phyloP scores from a whole-genome alignment of 1,284 basidiomycete species.

The Earliella scabrosa region DNA sequence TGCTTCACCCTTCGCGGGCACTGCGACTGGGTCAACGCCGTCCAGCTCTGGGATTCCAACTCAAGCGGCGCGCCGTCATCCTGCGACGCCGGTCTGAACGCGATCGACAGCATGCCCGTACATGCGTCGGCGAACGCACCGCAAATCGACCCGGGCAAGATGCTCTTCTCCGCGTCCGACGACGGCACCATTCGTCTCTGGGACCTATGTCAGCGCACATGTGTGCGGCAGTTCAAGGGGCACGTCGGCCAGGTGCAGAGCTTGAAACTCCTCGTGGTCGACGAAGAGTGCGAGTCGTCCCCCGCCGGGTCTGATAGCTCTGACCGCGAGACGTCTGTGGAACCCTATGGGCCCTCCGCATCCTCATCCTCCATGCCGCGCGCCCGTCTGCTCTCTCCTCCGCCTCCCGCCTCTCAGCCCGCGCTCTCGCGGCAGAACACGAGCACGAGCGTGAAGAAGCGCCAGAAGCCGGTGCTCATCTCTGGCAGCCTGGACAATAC shows the following conservation, averaged over 20 bases:
- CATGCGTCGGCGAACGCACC: constrained; percentile 34
- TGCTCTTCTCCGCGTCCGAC: constrained; percentile 97
- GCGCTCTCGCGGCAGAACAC: constrained; percentile 9
- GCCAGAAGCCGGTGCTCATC: constrained; percentile 73
- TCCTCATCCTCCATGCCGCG: neutral
- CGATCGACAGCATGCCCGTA: constrained; percentile 37
- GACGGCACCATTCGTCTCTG: constrained; percentile 94
- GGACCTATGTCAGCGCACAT: constrained; percentile 85
- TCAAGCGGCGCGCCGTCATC: constrained; percentile 52
- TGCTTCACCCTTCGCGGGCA: constrained; percentile 95
- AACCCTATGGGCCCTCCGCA: constrained; percentile 21
- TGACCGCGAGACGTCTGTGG: constrained; percentile 15
- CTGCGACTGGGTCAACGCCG: constrained; percentile 95
- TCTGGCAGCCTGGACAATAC: constrained; percentile 96
- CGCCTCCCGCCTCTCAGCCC: neutral
- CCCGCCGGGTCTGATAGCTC: constrained; percentile 3
- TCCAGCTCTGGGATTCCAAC: constrained; percentile 89
- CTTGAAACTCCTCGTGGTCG: constrained; percentile 68
- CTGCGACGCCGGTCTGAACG: constrained; percentile 36
- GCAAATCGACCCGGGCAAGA: constrained; percentile 81
- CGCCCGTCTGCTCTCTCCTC: neutral
- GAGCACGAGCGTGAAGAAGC: constrained; percentile 12
- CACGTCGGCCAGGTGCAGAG: constrained; percentile 97
- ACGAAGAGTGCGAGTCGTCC: constrained; percentile 27
- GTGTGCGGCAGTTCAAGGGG: constrained; percentile 85